phyloP scores from a whole-genome alignment of 2,329 filamentous ascomycete genomes.

The Pleoardoris graminearum region DNA sequence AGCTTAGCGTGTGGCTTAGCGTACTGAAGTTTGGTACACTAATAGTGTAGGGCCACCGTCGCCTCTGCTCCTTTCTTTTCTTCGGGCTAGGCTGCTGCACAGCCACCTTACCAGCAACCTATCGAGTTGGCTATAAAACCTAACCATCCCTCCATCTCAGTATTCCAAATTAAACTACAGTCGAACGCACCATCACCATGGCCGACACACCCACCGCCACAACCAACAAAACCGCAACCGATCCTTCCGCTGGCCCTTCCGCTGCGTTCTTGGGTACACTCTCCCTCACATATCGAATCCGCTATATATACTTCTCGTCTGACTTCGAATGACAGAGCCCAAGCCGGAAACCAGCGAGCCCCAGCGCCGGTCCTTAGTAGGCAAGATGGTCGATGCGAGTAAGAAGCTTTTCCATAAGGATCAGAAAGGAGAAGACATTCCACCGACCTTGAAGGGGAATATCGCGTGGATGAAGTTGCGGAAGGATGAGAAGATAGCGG shows the following conservation, averaged over 20 bases:
- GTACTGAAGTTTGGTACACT: too few relatives aligned
- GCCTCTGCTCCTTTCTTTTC: too few relatives aligned
- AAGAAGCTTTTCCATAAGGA: constrained; percentile 1
- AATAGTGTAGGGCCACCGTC: too few relatives aligned
- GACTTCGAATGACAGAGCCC: not conserved
- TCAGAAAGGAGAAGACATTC: not conserved
- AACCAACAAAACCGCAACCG: not conserved
- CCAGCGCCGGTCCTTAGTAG: not conserved
- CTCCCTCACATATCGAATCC: not conserved
- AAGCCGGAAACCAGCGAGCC: not conserved
- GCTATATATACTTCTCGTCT: not conserved
- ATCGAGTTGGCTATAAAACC: not conserved
- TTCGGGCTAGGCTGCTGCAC: too few relatives aligned
- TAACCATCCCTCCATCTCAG: not conserved
- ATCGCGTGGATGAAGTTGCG: not conserved
- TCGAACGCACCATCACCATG: not conserved
- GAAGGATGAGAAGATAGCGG: not conserved
- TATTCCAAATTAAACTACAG: not conserved
- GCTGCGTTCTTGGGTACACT: not conserved
- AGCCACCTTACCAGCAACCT: not conserved
- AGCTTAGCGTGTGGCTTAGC: too few relatives aligned
- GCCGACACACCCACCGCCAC: not conserved
- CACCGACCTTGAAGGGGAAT: not conserved
- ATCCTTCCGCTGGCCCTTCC: not conserved
- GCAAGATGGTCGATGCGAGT: constrained; percentile 1